phyloP scores from a whole-genome alignment of 1,139 yeast genomes.

The Sugiyamaella xylanicola region DNA sequence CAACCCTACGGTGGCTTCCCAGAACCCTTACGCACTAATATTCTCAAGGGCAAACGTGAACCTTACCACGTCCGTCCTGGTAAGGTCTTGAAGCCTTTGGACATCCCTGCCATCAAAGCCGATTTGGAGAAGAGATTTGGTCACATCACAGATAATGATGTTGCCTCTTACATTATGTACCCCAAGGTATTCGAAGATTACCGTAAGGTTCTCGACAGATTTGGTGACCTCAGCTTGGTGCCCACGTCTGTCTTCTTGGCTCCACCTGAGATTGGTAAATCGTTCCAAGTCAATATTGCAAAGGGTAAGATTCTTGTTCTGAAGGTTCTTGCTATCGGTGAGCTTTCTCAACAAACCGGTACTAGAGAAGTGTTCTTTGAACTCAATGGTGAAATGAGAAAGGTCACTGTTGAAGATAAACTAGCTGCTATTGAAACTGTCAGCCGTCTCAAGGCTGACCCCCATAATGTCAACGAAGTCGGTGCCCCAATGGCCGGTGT shows the following conservation, averaged over 20 bases:
- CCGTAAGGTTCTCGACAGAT: constrained; percentile 71
- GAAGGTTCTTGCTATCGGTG: constrained; percentile 92
- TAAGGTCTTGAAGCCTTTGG: constrained; percentile 78
- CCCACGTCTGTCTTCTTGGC: constrained; percentile 91
- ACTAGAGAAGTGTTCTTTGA: constrained; percentile 96
- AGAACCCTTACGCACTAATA: constrained; percentile 91
- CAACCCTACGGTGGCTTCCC: constrained; percentile 99
- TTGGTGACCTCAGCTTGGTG: constrained; percentile 88
- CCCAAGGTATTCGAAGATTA: constrained; percentile 94
- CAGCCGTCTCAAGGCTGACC: constrained; percentile 87
- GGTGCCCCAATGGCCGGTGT: constrained; percentile 99
- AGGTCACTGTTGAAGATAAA: constrained; percentile 88
- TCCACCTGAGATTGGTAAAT: constrained; percentile 85
- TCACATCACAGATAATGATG: constrained; percentile 74
- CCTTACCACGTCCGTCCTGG: constrained; percentile 92
- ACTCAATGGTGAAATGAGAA: constrained; percentile 97
- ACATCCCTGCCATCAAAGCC: constrained; percentile 66
- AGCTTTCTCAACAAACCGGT: constrained; percentile 81
- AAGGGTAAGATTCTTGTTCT: constrained; percentile 92
- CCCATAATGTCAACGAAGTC: constrained; percentile 83
- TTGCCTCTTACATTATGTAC: constrained; percentile 95
- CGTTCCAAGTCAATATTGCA: constrained; percentile 85
- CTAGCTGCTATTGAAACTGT: constrained; percentile 80
- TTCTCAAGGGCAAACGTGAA: constrained; percentile 86
- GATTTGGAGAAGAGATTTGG: constrained; percentile 60